Evolutionary conservation across 768 basidiomycete genomes (phyloP).

Genomic region (Tulasnella sp.): DNA sequence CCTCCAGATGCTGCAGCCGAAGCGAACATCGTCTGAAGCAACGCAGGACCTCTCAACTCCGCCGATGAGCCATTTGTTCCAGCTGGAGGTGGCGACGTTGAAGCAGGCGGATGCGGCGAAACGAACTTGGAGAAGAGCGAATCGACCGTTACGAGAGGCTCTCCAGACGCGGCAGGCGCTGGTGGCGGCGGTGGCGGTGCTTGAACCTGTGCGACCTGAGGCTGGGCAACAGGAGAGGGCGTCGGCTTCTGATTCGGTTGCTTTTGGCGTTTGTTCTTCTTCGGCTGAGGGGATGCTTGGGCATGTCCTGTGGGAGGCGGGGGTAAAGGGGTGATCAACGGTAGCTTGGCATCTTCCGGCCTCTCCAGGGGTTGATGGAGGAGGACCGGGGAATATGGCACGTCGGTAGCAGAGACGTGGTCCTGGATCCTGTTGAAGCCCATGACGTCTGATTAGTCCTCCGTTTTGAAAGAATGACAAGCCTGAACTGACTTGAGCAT

Average conservation of each 20-base stretch:
- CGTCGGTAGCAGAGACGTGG: constrained; percentile 20
- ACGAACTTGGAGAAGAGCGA: constrained; percentile 36
- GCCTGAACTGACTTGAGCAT: constrained; percentile 43
- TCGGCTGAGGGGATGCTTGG: neutral
- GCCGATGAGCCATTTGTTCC: constrained; percentile 26
- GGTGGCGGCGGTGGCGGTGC: neutral
- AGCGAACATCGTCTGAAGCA: constrained; percentile 64
- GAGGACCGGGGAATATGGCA: constrained; percentile 12
- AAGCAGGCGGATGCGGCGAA: constrained; percentile 23
- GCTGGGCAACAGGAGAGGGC: neutral
- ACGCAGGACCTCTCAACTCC: constrained; percentile 39
- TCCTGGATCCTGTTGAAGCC: constrained; percentile 38
- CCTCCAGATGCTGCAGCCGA: constrained; percentile 32
- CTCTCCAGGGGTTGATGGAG: constrained; percentile 11
- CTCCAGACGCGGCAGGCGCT: neutral
- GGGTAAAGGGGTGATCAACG: constrained; percentile 4
- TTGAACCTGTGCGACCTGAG: neutral
- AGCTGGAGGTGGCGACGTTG: constrained; percentile 34
- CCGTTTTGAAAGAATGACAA: constrained; percentile 35
- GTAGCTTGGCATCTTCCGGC: constrained; percentile 7
- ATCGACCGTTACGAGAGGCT: neutral
- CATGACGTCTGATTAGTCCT: constrained; percentile 57
- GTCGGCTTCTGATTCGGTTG: constrained; percentile 2
- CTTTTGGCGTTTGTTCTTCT: constrained; percentile 4
- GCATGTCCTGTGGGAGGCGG: neutral